phyloP scores from a whole-genome alignment of 2,329 filamentous ascomycete species.

The Fusarium sp. region DNA sequence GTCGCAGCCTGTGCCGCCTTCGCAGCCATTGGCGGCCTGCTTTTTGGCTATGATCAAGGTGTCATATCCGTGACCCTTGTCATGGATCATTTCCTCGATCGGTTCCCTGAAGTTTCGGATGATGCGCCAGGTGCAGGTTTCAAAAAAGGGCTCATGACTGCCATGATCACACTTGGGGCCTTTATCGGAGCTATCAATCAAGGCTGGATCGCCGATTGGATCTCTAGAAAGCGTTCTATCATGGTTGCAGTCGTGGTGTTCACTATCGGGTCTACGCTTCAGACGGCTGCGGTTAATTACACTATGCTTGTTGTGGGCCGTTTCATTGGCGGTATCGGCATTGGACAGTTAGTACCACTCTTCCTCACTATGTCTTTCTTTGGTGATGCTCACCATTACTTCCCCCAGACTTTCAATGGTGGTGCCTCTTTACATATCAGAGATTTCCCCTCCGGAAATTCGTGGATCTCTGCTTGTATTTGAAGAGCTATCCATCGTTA shows the following conservation, averaged over 20 bases:
- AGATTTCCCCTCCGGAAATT: constrained; percentile 63
- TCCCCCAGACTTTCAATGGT: constrained; percentile 47
- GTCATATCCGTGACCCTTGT: constrained; percentile 57
- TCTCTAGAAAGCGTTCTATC: constrained; percentile 53
- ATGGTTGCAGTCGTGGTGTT: constrained; percentile 54
- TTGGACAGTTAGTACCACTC: constrained; percentile 49
- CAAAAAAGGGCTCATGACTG: constrained; percentile 61
- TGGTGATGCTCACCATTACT: no score
- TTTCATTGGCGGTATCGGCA: constrained; percentile 59
- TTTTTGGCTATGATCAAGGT: constrained; percentile 58
- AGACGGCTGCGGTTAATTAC: constrained; percentile 57
- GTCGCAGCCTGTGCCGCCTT: constrained; percentile 53
- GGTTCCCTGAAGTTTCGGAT: constrained; percentile 53
- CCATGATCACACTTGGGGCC: constrained; percentile 62
- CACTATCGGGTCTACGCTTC: constrained; percentile 59
- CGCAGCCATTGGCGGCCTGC: constrained; percentile 56
- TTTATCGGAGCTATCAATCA: constrained; percentile 62
- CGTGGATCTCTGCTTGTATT: constrained; percentile 61
- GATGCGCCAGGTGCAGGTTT: constrained; percentile 56
- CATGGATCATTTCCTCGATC: constrained; percentile 53
- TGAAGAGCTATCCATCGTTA: constrained; percentile 54
- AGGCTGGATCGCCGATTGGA: constrained; percentile 54
- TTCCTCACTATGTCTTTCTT: no score
- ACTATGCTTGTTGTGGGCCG: constrained; percentile 59
- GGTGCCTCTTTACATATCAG: constrained; percentile 60